phyloP scores from a whole-genome alignment of 371 early-diverging fungal species.

The Mucor ambiguus region DNA sequence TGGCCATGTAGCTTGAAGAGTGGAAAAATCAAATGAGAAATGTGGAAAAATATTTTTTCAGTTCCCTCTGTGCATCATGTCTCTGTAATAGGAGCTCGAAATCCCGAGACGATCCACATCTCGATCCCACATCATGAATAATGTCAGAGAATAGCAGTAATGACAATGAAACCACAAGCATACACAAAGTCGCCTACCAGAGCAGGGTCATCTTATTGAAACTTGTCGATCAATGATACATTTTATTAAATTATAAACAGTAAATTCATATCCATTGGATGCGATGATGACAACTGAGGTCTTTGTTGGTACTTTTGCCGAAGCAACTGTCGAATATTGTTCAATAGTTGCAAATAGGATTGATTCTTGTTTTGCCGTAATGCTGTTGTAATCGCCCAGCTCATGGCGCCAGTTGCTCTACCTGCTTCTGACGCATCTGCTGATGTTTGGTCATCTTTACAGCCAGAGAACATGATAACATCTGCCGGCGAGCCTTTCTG shows the following conservation, averaged over 20 bases:
- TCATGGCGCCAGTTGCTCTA: constrained; percentile 83
- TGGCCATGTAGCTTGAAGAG: constrained; percentile 14
- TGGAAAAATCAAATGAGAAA: constrained; percentile 7
- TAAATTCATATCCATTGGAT: constrained; percentile 75
- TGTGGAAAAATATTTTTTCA: constrained; percentile 7
- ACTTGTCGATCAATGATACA: not conserved
- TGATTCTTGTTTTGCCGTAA: constrained; percentile 63
- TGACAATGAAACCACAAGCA: too few relatives aligned
- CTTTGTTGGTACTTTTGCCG: constrained; percentile 73
- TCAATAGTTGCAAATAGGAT: constrained; percentile 76
- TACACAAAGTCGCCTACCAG: too few relatives aligned
- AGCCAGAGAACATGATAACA: constrained; percentile 84
- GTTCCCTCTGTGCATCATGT: too few relatives aligned
- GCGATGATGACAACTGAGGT: constrained; percentile 80
- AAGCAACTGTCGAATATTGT: constrained; percentile 68
- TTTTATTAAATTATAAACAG: constrained; percentile 63
- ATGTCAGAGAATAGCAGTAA: too few relatives aligned
- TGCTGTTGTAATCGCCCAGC: constrained; percentile 67
- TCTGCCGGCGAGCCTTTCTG: constrained; percentile 67
- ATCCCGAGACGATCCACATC: not conserved
- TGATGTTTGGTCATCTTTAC: constrained; percentile 87
- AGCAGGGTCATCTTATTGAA: too few relatives aligned
- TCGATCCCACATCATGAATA: too few relatives aligned
- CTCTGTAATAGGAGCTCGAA: not conserved
- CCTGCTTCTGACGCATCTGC: constrained; percentile 74